Conservation (phyloP, 306 rosid genomes). For the Rosa lucieae region DNA sequence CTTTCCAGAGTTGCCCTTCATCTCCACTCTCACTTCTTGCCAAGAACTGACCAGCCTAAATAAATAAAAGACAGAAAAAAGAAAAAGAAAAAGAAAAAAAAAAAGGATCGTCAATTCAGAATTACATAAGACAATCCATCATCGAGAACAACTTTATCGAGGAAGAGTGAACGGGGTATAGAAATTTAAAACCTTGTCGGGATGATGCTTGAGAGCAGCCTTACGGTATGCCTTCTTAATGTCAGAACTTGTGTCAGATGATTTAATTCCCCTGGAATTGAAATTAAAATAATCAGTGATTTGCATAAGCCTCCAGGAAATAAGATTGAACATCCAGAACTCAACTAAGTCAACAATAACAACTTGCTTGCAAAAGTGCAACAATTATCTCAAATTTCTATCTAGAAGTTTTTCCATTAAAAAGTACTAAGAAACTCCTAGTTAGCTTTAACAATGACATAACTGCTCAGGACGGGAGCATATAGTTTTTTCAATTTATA, state of each 20-base stretch:
- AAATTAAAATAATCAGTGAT: slow-evolving; percentile 2
- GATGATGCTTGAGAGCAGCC: slow-evolving; percentile 42
- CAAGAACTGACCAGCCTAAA: slow-evolving; percentile 85
- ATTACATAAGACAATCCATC: neutral
- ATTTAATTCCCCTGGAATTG: slow-evolving; percentile 32
- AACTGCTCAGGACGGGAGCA: neutral
- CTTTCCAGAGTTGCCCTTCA: slow-evolving; percentile 83
- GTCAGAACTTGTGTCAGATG: slow-evolving; percentile 25
- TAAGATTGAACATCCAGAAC: neutral
- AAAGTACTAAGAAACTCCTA: neutral
- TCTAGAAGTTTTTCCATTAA: neutral
- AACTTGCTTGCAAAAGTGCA: neutral
- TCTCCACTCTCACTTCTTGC: slow-evolving; percentile 82
- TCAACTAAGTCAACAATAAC: neutral
- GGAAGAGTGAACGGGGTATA: neutral
- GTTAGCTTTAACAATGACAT: neutral
- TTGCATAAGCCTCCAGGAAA: neutral
- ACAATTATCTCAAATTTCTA: neutral
- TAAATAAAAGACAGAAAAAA: slow-evolving; percentile 18
- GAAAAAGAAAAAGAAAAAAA: neutral
- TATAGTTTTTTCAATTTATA: neutral
- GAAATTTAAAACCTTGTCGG: slow-evolving; percentile 35
- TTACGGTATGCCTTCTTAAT: slow-evolving; percentile 38
- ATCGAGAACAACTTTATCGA: neutral
- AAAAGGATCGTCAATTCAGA: neutral